phyloP scores from a whole-genome alignment of 192 early-diverging fungal species.

The Powellomyces hirtus region DNA sequence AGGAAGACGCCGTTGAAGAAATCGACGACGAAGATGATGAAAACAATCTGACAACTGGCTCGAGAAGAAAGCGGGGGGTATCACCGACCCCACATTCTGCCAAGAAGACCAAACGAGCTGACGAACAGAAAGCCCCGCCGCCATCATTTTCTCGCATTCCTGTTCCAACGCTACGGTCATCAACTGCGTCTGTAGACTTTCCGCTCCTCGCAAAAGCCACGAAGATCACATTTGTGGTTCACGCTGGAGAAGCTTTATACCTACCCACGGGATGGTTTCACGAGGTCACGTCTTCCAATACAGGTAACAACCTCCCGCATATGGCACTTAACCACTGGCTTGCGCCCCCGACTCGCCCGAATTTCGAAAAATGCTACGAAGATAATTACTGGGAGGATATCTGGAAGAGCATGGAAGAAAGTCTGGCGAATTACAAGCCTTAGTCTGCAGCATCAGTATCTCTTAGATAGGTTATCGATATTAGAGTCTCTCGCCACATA shows the following conservation, averaged over 20 bases:
- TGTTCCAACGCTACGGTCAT: background rate
- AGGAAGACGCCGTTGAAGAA: slow-evolving; percentile 8
- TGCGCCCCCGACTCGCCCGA: slow-evolving; percentile 27
- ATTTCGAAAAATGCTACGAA: slow-evolving; percentile 18
- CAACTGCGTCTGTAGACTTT: background rate
- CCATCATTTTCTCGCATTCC: background rate
- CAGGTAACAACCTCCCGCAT: slow-evolving; percentile 6
- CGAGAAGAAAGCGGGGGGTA: slow-evolving; percentile 20
- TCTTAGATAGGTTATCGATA: background rate
- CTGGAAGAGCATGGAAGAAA: background rate
- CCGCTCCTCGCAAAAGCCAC: slow-evolving; percentile 22
- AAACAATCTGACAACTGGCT: background rate
- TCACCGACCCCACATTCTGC: no score
- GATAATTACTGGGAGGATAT: slow-evolving; percentile 37
- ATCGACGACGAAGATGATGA: slow-evolving; percentile 1
- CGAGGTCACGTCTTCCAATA: slow-evolving; percentile 24
- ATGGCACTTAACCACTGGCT: slow-evolving; percentile 44
- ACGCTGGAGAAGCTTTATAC: slow-evolving; percentile 26
- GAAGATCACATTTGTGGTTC: slow-evolving; percentile 9
- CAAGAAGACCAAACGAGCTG: background rate
- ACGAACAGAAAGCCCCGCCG: background rate
- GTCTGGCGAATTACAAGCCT: no score
- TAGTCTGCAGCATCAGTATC: background rate
- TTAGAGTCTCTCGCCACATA: no score
- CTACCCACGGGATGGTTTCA: slow-evolving; percentile 45